Evolutionary conservation across 179 eudicot genomes (phyloP).

Genomic region (Spinacia oleracea): DNA sequence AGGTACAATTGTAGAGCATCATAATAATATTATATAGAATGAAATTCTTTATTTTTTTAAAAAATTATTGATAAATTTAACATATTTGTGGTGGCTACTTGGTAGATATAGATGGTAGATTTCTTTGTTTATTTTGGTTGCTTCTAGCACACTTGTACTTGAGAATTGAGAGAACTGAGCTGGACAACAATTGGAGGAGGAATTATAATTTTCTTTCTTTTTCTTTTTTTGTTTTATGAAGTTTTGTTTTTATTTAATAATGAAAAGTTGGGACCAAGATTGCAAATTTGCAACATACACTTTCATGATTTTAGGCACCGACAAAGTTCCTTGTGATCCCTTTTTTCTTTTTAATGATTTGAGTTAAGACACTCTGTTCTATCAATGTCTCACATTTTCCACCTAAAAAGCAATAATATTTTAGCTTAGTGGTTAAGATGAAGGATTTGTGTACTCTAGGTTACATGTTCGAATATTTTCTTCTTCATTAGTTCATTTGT

Average conservation of each 20-base stretch:
- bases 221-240: not conserved
- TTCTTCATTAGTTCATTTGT: too few relatives aligned
- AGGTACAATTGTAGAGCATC: not conserved
- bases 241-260: not conserved
- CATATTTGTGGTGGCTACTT: not conserved
- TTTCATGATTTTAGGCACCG: conserved; percentile 38
- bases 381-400: conserved; percentile 23
- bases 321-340: conserved; percentile 18
- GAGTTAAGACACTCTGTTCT: conserved; percentile 22
- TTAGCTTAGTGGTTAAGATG: too few relatives aligned
- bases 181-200: conserved; percentile 4
- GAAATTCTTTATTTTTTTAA: not conserved
- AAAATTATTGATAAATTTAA: not conserved
- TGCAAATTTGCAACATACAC: conserved; percentile 34
- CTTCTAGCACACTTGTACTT: conserved; percentile 22
- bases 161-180: conserved; percentile 10
- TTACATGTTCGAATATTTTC: too few relatives aligned
- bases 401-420: conserved; percentile 19
- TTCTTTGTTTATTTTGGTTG: conserved; percentile 17
- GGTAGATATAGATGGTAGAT: not conserved
- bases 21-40: not conserved
- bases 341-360: conserved; percentile 25
- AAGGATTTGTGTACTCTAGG: too few relatives aligned
- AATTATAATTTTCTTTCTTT: not conserved
- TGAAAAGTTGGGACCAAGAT: conserved; percentile 34